Base-by-base conservation (phyloP, 192 early-diverging fungal genomes). In the Piromyces sp. region DNA sequence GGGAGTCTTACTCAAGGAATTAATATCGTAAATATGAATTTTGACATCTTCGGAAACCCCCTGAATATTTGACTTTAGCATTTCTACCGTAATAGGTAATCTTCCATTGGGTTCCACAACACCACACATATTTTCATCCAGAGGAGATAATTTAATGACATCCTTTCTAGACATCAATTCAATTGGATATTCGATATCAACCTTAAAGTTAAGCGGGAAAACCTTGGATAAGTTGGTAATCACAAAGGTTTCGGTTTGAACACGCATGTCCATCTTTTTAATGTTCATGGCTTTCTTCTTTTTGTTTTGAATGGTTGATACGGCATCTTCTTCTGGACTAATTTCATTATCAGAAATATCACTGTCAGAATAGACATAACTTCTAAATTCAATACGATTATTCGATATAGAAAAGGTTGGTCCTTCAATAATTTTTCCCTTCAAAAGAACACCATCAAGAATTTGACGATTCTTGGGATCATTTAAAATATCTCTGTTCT, bases 31-130 rank as follows among this genome's bases (percentile, higher is more conserved):
- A 29, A 96, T 84, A 82, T 89, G 89, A 29, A 96, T 84, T 83
- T 93, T 93, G 81, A 96, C 88, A 40, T 94, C 90, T 13, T 93
- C 94, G 5, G 94, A 95, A 28, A 95, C 86, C 26, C 90, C 91
- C 7, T 86, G 82, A 80, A 92, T 89, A 1, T 87, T 86, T 3
- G 91, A 88, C 79, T 94, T 89, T 26, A 90, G 80, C 15, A 94
- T 85, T 30, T 90, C 87, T 11, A 96, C 86, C 0, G 83, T 80
- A 15, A 96, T 81, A n/a, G 85, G 84, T 13, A 94, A 83, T 13
- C 87, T 86, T 78, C 87, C 87, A 0, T 90, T 90, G 19, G 92
- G 86, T 29, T 89, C 92, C n/a, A 96, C 83, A 0, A 79, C 82
- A 29, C 92, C 92, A 36, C 83, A 84, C 80, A 88, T 88, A 81